phyloP scores from a whole-genome alignment of 108 stramenopile genomes.

The Nannochloropsis granulata region DNA sequence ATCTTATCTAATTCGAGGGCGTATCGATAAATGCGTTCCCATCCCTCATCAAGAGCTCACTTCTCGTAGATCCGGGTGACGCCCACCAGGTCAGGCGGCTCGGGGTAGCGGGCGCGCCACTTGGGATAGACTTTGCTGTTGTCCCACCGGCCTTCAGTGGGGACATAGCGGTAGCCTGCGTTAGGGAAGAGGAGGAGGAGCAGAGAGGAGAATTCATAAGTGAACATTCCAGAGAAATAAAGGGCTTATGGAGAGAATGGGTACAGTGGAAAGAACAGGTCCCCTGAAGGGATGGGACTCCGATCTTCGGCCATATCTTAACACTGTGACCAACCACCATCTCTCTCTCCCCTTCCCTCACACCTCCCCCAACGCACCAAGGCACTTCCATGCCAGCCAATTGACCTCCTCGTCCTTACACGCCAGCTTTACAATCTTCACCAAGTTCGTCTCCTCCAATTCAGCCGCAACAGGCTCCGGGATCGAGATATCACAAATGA shows the following conservation, averaged over 20 bases:
- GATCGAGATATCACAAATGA: not conserved
- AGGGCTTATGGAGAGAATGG: not conserved
- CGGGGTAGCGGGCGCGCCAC: constrained; percentile 68
- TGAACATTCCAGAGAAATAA: not conserved
- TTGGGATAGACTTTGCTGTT: constrained; percentile 59
- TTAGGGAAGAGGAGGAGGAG: constrained; percentile 6
- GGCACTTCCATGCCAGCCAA: constrained; percentile 79
- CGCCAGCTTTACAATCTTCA: constrained; percentile 45
- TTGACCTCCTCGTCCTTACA: constrained; percentile 68
- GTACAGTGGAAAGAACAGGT: too few species aligned
- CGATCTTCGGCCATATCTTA: too few species aligned
- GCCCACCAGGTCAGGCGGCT: constrained; percentile 78
- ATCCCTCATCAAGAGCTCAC: not conserved
- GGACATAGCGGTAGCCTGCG: constrained; percentile 26
- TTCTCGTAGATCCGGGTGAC: constrained; percentile 67
- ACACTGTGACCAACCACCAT: too few species aligned
- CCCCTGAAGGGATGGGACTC: too few species aligned
- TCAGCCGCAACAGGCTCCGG: not conserved
- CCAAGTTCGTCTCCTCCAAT: not conserved
- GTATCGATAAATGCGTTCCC: too few species aligned
- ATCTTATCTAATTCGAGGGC: too few species aligned
- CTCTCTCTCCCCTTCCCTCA: too few species aligned
- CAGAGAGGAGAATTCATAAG: not conserved
- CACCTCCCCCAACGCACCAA: constrained; percentile 51
- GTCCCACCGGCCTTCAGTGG: constrained; percentile 41